Evolutionary conservation across 495 filamentous ascomycete species (phyloP).

Genomic region (Tuber aestivum): DNA sequence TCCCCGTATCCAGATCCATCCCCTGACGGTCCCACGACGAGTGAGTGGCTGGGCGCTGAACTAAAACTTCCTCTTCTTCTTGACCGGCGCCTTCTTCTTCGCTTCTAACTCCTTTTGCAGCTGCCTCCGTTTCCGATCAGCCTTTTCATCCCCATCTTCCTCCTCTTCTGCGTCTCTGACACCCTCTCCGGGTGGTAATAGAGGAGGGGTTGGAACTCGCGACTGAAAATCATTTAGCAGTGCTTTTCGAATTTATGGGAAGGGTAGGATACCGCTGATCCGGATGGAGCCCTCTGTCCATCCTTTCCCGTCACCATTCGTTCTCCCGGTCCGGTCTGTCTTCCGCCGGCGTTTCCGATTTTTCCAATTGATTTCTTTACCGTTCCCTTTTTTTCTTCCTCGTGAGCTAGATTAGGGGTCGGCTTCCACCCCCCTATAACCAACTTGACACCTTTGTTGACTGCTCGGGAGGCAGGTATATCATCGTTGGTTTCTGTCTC

Average conservation of each 20-base stretch:
- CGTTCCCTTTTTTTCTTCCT: slow-evolving; percentile 38
- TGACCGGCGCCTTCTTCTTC: slow-evolving; percentile 52
- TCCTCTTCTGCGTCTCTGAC: slow-evolving; percentile 42
- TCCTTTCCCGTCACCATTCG: slow-evolving; percentile 13
- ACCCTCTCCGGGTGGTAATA: slow-evolving; percentile 20
- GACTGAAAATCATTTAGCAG: slow-evolving; percentile 8
- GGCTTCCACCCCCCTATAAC: slow-evolving; percentile 46
- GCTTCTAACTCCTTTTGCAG: slow-evolving; percentile 53
- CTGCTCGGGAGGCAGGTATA: slow-evolving; percentile 17
- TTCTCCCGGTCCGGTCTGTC: slow-evolving; percentile 64
- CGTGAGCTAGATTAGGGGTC: slow-evolving; percentile 13
- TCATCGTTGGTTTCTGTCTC: background rate
- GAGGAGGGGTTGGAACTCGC: slow-evolving; percentile 14
- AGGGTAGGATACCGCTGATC: slow-evolving; percentile 6
- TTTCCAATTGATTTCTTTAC: slow-evolving; percentile 57
- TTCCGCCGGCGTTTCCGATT: slow-evolving; percentile 59
- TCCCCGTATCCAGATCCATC: background rate
- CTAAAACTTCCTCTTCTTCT: slow-evolving; percentile 56
- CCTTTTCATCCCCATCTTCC: slow-evolving; percentile 47
- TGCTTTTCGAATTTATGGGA: slow-evolving; percentile 7
- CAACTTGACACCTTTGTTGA: slow-evolving; percentile 40
- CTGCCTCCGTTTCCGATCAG: slow-evolving; percentile 52
- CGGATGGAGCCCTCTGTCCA: background rate
- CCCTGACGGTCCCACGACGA: background rate
- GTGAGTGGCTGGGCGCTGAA: background rate